These are phyloP conservation scores for Sedum album DNA, from an alignment of 164 flowering plant genomes.

Conservation along the genomic window DNA sequence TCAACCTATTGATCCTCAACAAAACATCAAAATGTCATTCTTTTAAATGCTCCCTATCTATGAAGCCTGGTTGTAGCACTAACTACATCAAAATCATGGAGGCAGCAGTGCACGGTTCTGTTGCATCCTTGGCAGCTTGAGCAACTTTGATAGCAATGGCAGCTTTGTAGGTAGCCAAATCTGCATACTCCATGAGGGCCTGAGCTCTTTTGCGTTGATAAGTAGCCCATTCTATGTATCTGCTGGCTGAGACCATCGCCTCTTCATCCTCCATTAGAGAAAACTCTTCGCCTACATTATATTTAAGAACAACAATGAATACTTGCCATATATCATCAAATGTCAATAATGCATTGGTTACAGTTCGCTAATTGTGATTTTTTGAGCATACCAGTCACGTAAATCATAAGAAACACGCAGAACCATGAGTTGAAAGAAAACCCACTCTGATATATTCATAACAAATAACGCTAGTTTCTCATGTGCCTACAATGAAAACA, in stretches of 20 bases:
- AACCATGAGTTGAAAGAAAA: background rate
- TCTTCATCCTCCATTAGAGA: slow-evolving; percentile 35
- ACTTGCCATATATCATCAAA: background rate
- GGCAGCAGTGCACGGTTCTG: slow-evolving; percentile 19
- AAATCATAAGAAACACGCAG: too few relatives aligned
- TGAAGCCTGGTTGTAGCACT: background rate
- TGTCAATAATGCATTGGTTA: too few relatives aligned
- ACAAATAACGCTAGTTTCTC: background rate
- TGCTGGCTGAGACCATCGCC: slow-evolving; percentile 35
- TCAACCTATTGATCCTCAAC: background rate
- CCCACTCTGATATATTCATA: background rate
- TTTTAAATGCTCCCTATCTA: background rate
- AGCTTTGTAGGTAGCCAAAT: slow-evolving; percentile 60
- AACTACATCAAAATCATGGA: background rate
- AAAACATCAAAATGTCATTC: background rate
- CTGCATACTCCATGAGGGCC: slow-evolving; percentile 55
- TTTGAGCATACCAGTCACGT: background rate
- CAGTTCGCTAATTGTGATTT: too few relatives aligned
- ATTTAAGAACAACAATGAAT: slow-evolving; percentile 22
- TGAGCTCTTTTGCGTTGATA: slow-evolving; percentile 60
- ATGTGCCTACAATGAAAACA: background rate
- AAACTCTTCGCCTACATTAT: slow-evolving; percentile 23
- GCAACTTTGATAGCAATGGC: slow-evolving; percentile 57
- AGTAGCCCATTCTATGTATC: slow-evolving; percentile 32
- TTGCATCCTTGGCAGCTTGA: slow-evolving; percentile 33